phyloP scores from a whole-genome alignment of 179 eudicot genomes.

The Camellia oleifera region DNA sequence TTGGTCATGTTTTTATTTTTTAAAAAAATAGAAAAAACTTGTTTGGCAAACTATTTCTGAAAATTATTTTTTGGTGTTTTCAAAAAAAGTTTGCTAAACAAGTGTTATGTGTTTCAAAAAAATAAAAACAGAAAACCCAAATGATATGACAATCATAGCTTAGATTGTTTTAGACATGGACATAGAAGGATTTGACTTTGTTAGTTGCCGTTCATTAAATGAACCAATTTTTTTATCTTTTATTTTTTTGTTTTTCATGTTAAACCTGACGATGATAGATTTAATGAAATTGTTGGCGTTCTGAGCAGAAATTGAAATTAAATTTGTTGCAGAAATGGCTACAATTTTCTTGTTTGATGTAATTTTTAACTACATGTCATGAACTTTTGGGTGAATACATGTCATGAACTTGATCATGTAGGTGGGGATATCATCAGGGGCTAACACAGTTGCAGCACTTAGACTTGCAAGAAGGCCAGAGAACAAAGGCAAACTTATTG shows the following conservation, averaged over 20 bases:
- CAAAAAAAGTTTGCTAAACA: too few species aligned
- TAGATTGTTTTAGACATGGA: not conserved
- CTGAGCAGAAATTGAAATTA: not conserved
- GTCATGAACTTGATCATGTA: conserved; percentile 17
- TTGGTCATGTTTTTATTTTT: not conserved
- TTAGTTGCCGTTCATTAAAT: not conserved
- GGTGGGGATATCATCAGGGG: conserved; percentile 99
- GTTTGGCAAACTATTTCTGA: not conserved
- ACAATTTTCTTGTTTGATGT: not conserved
- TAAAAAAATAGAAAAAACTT: too few species aligned
- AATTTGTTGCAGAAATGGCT: not conserved
- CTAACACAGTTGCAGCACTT: conserved; percentile 89
- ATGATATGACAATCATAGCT: too few species aligned
- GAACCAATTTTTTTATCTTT: too few species aligned
- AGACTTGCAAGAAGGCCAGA: conserved; percentile 84
- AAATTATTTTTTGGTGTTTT: too few species aligned
- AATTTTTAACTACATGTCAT: not conserved
- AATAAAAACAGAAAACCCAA: too few species aligned
- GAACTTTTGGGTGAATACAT: not conserved
- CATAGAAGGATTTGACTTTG: not conserved
- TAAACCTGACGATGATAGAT: too few species aligned
- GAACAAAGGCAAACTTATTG: conserved; percentile 97
- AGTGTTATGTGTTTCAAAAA: too few species aligned
- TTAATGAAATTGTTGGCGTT: too few species aligned
- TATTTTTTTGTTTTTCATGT: too few species aligned